Conservation (phyloP, 208 protist species). For the Lotmaria passim region DNA sequence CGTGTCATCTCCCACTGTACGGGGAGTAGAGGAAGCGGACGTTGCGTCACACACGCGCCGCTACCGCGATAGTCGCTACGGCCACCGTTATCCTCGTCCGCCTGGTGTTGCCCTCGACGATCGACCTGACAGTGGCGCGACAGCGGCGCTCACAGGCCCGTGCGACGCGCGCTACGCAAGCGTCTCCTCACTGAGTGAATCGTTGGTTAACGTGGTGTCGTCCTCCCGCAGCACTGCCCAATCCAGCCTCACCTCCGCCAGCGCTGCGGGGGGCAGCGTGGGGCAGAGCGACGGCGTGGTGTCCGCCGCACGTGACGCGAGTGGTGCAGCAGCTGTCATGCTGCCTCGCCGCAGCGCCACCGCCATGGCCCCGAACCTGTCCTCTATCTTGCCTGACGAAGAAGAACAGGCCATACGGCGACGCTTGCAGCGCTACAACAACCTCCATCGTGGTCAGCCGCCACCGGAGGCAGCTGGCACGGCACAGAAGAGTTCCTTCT, state of each 20-base stretch:
- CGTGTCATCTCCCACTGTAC: slow-evolving; percentile 13
- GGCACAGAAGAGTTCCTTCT: not conserved
- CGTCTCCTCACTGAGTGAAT: slow-evolving; percentile 42
- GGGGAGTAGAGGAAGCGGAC: slow-evolving; percentile 6
- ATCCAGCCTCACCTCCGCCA: slow-evolving; percentile 34
- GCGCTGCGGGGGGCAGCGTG: slow-evolving; percentile 21
- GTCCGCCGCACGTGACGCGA: not conserved
- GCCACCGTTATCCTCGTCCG: too few relatives aligned
- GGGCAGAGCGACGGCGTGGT: not conserved
- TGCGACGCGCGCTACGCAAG: slow-evolving; percentile 36
- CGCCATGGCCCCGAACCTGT: slow-evolving; percentile 52
- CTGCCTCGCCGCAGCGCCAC: slow-evolving; percentile 34
- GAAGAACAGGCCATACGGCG: slow-evolving; percentile 32
- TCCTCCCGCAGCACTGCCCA: slow-evolving; percentile 52
- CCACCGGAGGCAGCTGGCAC: too few relatives aligned
- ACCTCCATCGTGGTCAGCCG: too few relatives aligned
- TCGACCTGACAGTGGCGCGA: not conserved
- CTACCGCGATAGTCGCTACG: not conserved
- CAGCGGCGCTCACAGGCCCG: slow-evolving; percentile 8
- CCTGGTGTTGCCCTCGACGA: too few relatives aligned
- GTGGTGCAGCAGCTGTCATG: not conserved
- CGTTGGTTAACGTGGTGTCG: slow-evolving; percentile 52
- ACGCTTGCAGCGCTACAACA: slow-evolving; percentile 21
- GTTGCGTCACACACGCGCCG: not conserved
- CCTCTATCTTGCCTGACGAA: slow-evolving; percentile 54